These are phyloP conservation scores for Exidia glandulosa DNA, from an alignment of 768 basidiomycete genomes.

Conservation along the genomic window DNA sequence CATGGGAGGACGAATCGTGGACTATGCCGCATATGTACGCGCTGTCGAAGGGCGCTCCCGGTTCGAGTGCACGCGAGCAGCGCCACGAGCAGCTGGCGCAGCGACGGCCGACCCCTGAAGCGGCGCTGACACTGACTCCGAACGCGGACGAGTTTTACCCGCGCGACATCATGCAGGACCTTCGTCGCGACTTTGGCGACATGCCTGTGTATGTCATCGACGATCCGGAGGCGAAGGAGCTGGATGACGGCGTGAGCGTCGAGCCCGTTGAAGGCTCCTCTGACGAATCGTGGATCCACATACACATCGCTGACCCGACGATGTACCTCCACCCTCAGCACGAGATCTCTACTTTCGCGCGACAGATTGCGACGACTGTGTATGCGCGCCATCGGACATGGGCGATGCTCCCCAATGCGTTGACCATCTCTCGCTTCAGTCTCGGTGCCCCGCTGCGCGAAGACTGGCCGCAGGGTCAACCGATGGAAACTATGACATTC, in stretches of 20 bases:
- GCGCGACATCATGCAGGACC: conserved; percentile 49
- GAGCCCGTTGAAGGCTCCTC: conserved; percentile 54
- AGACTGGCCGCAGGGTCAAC: conserved; percentile 16
- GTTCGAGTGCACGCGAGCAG: not conserved
- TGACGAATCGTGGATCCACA: conserved; percentile 66
- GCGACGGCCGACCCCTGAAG: conserved; percentile 21
- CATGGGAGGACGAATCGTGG: conserved; percentile 57
- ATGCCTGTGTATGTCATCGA: conserved; percentile 82
- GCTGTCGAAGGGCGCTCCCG: not conserved
- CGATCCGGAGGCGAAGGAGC: conserved; percentile 63
- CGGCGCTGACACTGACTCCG: conserved; percentile 22
- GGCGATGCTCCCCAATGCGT: conserved; percentile 60
- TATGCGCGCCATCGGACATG: conserved; percentile 58
- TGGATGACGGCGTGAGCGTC: conserved; percentile 89
- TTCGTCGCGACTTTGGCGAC: conserved; percentile 81
- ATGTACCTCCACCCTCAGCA: conserved; percentile 63
- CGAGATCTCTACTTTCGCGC: conserved; percentile 46
- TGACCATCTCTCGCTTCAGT: conserved; percentile 37
- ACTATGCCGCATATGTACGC: not conserved
- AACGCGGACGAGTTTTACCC: conserved; percentile 56
- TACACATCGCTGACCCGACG: conserved; percentile 91
- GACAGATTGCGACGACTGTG: conserved; percentile 33
- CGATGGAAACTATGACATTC: conserved; percentile 65
- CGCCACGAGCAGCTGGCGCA: conserved; percentile 17
- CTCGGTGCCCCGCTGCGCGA: conserved; percentile 24